Base-by-base conservation (phyloP, 2,329 filamentous ascomycete species). In the Colletotrichum trifolii region DNA sequence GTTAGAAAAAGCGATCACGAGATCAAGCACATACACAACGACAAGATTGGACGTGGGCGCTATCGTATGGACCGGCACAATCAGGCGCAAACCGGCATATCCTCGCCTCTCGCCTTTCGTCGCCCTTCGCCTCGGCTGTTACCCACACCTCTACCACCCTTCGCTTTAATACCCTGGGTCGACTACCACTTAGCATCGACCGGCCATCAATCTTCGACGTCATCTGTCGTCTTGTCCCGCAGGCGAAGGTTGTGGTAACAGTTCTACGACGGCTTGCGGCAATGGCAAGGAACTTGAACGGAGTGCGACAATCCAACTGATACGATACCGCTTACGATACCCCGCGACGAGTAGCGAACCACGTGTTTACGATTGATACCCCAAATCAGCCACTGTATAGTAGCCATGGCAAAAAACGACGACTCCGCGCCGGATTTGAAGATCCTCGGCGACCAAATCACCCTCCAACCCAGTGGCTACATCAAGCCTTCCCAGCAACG, bases 391-490 rank as follows among this genome's bases (percentile, higher is more conserved):
- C 36, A 10, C 42, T 10, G 25, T 25, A 3, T 25, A 25, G 25
- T 25, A 25, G 57, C 43, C 54, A 83, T 83, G 81, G 70, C 79
- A 38, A 64, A 66, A 17, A 75, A 77, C 52, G 76, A 81, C 67
- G 71, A 77, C 10, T 73, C 79, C 68, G 89, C 91, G 55, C 91
- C 91, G n/a, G 91, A 93, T 75, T 82, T 94, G 57, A 89, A 93
- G 76, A 93, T 94, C 69, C 81, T 93, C 9, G 91, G 91, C 68
- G 87, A 92, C 73, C 82, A 89, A 72, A 87, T 94, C 70, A 93
- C 89, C 2, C 85, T 94, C 43, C 91, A 93, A 73, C 91, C 91
- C 8, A 88, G 88, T 69, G 90, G 90, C 65, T 91, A 86, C 72
- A 82, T 89, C 63, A 85, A 87, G 73, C 80, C 83, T 34, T 72